These are phyloP conservation scores for Acer saccharum DNA, from an alignment of 345 rosid genomes.

Conservation along the genomic window DNA sequence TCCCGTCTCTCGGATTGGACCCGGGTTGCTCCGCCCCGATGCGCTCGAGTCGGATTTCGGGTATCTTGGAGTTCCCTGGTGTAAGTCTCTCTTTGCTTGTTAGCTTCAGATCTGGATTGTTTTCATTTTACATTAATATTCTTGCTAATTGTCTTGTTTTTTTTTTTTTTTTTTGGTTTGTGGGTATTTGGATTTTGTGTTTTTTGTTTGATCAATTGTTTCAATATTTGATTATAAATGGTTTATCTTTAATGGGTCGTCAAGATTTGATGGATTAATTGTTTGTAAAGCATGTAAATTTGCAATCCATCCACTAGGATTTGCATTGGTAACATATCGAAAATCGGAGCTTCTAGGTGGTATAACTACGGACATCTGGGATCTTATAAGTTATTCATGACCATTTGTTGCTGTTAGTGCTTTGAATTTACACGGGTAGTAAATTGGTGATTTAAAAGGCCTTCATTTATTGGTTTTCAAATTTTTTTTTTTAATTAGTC, in stretches of 20 bases:
- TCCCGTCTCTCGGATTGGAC: conserved; percentile 67
- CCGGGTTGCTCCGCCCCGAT: conserved; percentile 69
- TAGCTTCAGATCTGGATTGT: conserved; percentile 27
- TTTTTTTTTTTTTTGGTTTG: not conserved
- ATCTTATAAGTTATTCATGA: not conserved
- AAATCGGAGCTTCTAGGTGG: not conserved
- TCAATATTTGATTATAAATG: not conserved
- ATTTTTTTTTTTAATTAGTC: too few relatives aligned
- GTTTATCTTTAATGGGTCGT: not conserved
- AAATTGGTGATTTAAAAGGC: not conserved
- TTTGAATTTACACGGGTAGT: not conserved
- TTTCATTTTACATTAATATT: conserved; percentile 2
- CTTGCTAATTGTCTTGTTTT: not conserved
- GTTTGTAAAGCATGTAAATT: not conserved
- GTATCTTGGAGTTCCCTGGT: conserved; percentile 97
- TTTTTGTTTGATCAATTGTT: not conserved
- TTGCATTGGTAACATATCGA: not conserved
- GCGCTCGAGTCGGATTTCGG: conserved; percentile 92
- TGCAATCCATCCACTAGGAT: not conserved
- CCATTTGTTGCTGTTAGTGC: not conserved
- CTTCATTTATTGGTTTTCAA: not conserved
- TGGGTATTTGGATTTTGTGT: not conserved
- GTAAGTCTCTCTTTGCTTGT: conserved; percentile 50
- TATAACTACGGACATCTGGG: not conserved
- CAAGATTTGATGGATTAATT: not conserved